phyloP scores from a whole-genome alignment of 371 early-diverging fungal species.

The Gilbertella persicaria region DNA sequence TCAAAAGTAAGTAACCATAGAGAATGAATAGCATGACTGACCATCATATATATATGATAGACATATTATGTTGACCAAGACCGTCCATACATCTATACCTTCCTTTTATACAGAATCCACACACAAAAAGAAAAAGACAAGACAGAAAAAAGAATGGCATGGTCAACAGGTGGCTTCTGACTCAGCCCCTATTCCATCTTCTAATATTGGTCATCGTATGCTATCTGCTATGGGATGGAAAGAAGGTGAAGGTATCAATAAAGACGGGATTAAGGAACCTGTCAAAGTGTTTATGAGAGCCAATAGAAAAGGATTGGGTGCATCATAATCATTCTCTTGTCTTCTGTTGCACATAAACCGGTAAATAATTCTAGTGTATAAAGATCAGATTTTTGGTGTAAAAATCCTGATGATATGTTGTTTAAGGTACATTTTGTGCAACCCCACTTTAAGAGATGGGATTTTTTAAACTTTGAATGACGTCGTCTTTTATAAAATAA shows the following conservation, averaged over 20 bases:
- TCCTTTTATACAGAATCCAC: background rate
- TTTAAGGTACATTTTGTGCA: too few relatives aligned
- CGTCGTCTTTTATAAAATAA: too few relatives aligned
- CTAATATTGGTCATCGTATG: constrained; percentile 82
- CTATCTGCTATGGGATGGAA: constrained; percentile 81
- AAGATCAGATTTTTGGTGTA: too few relatives aligned
- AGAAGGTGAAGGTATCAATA: constrained; percentile 82
- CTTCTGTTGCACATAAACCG: too few relatives aligned
- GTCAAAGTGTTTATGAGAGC: constrained; percentile 82
- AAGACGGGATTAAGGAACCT: constrained; percentile 80
- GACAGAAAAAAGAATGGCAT: background rate
- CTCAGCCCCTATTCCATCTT: constrained; percentile 63
- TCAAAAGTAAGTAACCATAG: constrained; percentile 3
- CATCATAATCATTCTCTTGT: too few relatives aligned
- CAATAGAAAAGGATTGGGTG: constrained; percentile 74
- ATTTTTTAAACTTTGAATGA: too few relatives aligned
- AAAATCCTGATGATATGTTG: too few relatives aligned
- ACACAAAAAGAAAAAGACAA: background rate
- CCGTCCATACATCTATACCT: constrained; percentile 9
- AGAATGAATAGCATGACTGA: background rate
- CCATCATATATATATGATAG: background rate
- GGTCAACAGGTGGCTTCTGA: constrained; percentile 63
- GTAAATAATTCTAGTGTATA: too few relatives aligned
- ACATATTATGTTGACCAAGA: constrained; percentile 4
- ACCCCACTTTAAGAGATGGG: too few relatives aligned